These are phyloP conservation scores for Fusarium marasasianum DNA, from an alignment of 2,329 filamentous ascomycete species.

Conservation along the genomic window DNA sequence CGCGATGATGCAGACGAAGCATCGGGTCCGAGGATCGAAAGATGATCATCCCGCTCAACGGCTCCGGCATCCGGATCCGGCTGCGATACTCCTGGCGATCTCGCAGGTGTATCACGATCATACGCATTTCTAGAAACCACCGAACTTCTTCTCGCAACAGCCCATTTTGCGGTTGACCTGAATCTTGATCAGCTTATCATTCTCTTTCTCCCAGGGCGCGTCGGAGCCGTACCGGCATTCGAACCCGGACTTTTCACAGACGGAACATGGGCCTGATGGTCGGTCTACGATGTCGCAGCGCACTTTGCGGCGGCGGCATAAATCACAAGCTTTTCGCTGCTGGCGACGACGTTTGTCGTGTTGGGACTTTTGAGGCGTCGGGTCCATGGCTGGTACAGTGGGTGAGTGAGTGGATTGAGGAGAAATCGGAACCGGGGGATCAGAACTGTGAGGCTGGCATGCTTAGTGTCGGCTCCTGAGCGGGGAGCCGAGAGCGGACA, in stretches of 20 bases:
- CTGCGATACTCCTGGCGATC: slow-evolving; percentile 4
- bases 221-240: slow-evolving; percentile 41
- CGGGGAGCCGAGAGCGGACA: slow-evolving; percentile 1
- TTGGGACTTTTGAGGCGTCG: not conserved
- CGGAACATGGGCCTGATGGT: slow-evolving; percentile 30
- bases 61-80: slow-evolving; percentile 24
- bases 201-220: too few relatives aligned
- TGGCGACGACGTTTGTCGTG: slow-evolving; percentile 43
- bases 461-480: slow-evolving; percentile 23
- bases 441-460: not conserved
- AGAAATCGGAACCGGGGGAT: slow-evolving; percentile 30
- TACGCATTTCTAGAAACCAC: slow-evolving; percentile 7
- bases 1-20: not conserved
- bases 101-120: not conserved
- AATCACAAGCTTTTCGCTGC: slow-evolving; percentile 41
- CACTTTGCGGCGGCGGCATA: slow-evolving; percentile 40
- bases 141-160: slow-evolving; percentile 23
- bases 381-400: slow-evolving; percentile 7
- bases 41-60: slow-evolving; percentile 1
- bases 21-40: slow-evolving; percentile 8
- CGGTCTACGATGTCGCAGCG: slow-evolving; percentile 37
- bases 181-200: not conserved
- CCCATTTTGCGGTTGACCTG: slow-evolving; percentile 40
- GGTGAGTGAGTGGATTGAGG: not conserved
- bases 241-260: slow-evolving; percentile 38